phyloP scores from a whole-genome alignment of 2,329 filamentous ascomycete species.

The Pseudohalonectria lignicola region DNA sequence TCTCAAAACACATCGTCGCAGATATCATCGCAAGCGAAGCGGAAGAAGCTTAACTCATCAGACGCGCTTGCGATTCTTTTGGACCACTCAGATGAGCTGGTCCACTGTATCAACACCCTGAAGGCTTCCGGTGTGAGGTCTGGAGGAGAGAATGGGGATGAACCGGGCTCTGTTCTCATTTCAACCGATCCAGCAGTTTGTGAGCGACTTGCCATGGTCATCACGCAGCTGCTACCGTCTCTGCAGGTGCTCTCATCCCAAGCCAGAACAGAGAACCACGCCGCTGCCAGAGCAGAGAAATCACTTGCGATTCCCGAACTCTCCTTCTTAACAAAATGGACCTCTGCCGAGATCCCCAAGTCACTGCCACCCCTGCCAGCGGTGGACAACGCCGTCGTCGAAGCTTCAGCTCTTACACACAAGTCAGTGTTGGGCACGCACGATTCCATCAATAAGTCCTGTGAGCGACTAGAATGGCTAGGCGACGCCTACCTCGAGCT shows the following conservation, averaged over 20 bases:
- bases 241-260: slow-evolving; percentile 6
- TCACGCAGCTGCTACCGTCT: slow-evolving; percentile 16
- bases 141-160: too few species aligned
- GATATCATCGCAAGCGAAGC: slow-evolving; percentile 8
- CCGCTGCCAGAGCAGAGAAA: not conserved
- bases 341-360: slow-evolving; percentile 32
- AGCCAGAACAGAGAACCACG: not conserved
- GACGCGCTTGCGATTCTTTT: slow-evolving; percentile 18
- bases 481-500: slow-evolving; percentile 71
- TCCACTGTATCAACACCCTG: slow-evolving; percentile 24
- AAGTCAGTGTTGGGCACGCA: slow-evolving; percentile 25
- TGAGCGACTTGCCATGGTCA: slow-evolving; percentile 9
- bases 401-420: slow-evolving; percentile 58
- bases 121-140: too few species aligned
- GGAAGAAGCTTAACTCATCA: slow-evolving; percentile 6
- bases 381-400: slow-evolving; percentile 47
- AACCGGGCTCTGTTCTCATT: too few species aligned
- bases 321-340: slow-evolving; percentile 33
- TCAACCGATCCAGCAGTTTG: slow-evolving; percentile 8
- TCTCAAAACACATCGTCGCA: not conserved
- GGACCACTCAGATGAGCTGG: slow-evolving; percentile 24
- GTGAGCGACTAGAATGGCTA: slow-evolving; percentile 80
- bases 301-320: slow-evolving; percentile 6
- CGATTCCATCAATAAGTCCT: slow-evolving; percentile 35
- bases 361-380: slow-evolving; percentile 47